Conservation (phyloP, 1,284 basidiomycete species). For the Phylloporus sp. region DNA sequence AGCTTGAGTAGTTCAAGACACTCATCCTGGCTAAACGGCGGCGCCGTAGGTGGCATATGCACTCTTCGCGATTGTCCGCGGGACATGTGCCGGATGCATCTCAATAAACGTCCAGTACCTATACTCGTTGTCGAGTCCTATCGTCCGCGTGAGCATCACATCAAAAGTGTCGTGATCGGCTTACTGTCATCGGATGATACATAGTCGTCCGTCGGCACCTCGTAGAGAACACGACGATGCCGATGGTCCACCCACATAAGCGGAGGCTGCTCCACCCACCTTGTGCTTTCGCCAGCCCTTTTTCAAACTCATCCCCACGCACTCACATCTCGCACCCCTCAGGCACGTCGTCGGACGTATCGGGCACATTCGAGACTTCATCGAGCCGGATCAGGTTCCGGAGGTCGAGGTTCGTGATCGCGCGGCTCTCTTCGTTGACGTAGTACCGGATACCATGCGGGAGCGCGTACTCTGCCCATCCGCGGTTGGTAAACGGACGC, state of each 20-base stretch:
- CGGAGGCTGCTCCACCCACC: slow-evolving; percentile 49
- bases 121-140: slow-evolving; percentile 74
- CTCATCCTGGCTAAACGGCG: slow-evolving; percentile 76
- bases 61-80: slow-evolving; percentile 51
- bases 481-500: slow-evolving; percentile 40
- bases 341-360: slow-evolving; percentile 44
- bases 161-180: slow-evolving; percentile 34
- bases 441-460: slow-evolving; percentile 76
- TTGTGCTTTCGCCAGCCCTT: slow-evolving; percentile 39
- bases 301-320: slow-evolving; percentile 28
- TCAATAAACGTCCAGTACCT: slow-evolving; percentile 81
- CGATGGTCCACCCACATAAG: slow-evolving; percentile 73
- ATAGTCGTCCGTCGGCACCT: slow-evolving; percentile 47
- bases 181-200: slow-evolving; percentile 62
- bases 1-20: slow-evolving; percentile 73
- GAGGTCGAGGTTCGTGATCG: slow-evolving; percentile 73
- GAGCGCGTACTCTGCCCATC: slow-evolving; percentile 74
- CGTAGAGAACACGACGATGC: slow-evolving; percentile 57
- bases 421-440: slow-evolving; percentile 61
- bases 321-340: slow-evolving; percentile 66
- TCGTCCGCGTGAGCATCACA: slow-evolving; percentile 17
- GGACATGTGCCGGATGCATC: slow-evolving; percentile 72
- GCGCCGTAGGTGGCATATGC: slow-evolving; percentile 53
- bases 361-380: slow-evolving; percentile 59
- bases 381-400: slow-evolving; percentile 57